Base-by-base conservation (phyloP, 2,329 filamentous ascomycete species). In the Rhinocladiella mackenziei region DNA sequence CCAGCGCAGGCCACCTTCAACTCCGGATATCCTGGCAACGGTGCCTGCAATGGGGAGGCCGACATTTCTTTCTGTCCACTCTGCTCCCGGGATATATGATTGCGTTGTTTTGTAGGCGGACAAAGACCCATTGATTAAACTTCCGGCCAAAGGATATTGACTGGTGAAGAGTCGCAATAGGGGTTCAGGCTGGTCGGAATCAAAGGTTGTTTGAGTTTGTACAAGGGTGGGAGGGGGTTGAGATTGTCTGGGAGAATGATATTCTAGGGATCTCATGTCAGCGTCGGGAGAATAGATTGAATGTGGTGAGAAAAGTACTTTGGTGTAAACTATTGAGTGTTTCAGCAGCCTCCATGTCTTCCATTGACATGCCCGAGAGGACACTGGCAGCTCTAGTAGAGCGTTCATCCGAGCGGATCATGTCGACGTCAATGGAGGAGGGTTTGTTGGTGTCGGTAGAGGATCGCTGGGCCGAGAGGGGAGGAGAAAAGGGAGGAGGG, bases 11-110 rank as follows among this genome's bases (percentile, higher is more conserved):
- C 88, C 84, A 43, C 83, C 83, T 62, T 97, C 89, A 2, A 96
- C 85, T 48, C 91, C 91, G 0, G 91, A 95, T 22, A 83, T 82
- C 20, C 87, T 80, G 20, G 88, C 84, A 4, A 95, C 86, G 0
- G 87, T 92, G 60, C 86, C 92, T 39, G 86, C 86, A 39, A 96
- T 80, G 1, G 88, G 89, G 1, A 84, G 73, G 9, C 77, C 86
- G 39, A 95, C 80, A 56, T 87, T 91, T 34, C 86, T 83, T 65
- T 97, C 91, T 14, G 96, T 82, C 58, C 94, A 88, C 62, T 95
- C 88, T 36, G 87, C 91, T 49, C 89, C 80, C 0, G 91, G 89
- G 1, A 88, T 94, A 59, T 91, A 94, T 56, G 89, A 87, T 66
- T 97, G 96, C 8, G 86, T 89, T 2, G 78, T 83, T 19, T 84